phyloP scores from a whole-genome alignment of 192 early-diverging fungal species.

The Bifiguratus adelaidae region DNA sequence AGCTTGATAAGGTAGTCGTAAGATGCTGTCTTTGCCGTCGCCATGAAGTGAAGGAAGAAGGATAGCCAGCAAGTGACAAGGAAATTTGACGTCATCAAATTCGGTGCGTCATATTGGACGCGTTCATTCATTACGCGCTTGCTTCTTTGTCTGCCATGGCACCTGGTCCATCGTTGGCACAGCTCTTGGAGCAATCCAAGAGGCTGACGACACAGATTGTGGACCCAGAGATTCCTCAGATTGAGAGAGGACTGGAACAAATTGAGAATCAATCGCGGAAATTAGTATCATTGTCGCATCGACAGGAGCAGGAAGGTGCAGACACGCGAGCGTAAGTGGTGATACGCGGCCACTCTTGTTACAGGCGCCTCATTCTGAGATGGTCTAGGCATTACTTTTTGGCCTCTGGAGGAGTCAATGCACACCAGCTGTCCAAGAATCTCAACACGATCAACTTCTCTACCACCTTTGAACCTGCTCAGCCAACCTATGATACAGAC shows the following conservation, averaged over 20 bases:
- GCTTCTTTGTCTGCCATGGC: not conserved
- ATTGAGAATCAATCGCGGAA: conserved; percentile 79
- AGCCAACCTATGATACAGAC: conserved; percentile 71
- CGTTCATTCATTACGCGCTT: too few relatives aligned
- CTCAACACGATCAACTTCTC: conserved; percentile 55
- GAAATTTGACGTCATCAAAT: too few relatives aligned
- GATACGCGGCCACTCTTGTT: not conserved
- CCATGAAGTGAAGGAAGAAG: conserved; percentile 26
- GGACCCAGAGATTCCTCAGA: conserved; percentile 51
- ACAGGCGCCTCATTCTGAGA: not conserved
- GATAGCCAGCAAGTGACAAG: not conserved
- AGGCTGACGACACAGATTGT: conserved; percentile 65
- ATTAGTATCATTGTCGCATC: conserved; percentile 22
- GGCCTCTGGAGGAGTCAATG: conserved; percentile 69
- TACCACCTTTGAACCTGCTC: conserved; percentile 61
- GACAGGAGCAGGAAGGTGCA: not conserved
- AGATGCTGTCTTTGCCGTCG: conserved; percentile 81
- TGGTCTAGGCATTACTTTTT: conserved; percentile 58
- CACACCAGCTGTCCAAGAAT: conserved; percentile 50
- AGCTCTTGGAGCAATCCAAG: conserved; percentile 67
- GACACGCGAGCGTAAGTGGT: not conserved
- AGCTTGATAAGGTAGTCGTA: conserved; percentile 99
- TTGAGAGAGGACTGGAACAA: conserved; percentile 81
- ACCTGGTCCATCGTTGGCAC: conserved; percentile 18
- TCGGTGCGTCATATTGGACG: too few relatives aligned